Conservation (phyloP, 2,329 filamentous ascomycete species). For the Leptosphaerulina australis region DNA sequence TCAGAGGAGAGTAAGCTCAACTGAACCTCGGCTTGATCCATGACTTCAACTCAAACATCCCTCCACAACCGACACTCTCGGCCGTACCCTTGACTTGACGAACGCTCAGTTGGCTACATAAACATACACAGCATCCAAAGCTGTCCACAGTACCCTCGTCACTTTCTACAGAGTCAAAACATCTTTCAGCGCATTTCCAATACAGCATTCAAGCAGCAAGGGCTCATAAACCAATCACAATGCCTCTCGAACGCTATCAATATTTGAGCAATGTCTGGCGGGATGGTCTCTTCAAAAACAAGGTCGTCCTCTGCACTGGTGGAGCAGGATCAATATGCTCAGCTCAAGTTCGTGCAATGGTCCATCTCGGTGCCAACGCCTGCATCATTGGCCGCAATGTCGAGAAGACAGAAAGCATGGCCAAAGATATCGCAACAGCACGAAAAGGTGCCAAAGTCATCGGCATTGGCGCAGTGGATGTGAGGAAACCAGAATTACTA, state of each 20-base stretch:
- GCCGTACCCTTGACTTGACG: conserved; percentile 29
- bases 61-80: conserved; percentile 21
- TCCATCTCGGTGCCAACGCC: conserved; percentile 88
- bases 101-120: conserved; percentile 18
- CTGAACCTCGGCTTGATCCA: conserved; percentile 32
- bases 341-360: conserved; percentile 88
- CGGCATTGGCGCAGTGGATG: conserved; percentile 76
- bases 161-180: no score
- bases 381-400: conserved; percentile 91
- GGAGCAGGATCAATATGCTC: conserved; percentile 94
- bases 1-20: conserved; percentile 17
- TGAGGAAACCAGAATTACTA: conserved; percentile 70
- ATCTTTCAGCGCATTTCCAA: no score
- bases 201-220: no score
- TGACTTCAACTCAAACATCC: conserved; percentile 9
- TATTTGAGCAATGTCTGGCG: conserved; percentile 86
- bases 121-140: background rate
- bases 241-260: conserved; percentile 73
- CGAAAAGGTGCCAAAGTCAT: conserved; percentile 82
- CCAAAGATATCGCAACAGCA: conserved; percentile 80
- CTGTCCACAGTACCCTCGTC: no score
- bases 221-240: conserved; percentile 49
- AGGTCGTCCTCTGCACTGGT: conserved; percentile 93
- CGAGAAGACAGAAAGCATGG: conserved; percentile 82
- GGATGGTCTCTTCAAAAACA: conserved; percentile 85